phyloP scores from a whole-genome alignment of 148 eudicot genomes.

The Pharnaceum exiguum region DNA sequence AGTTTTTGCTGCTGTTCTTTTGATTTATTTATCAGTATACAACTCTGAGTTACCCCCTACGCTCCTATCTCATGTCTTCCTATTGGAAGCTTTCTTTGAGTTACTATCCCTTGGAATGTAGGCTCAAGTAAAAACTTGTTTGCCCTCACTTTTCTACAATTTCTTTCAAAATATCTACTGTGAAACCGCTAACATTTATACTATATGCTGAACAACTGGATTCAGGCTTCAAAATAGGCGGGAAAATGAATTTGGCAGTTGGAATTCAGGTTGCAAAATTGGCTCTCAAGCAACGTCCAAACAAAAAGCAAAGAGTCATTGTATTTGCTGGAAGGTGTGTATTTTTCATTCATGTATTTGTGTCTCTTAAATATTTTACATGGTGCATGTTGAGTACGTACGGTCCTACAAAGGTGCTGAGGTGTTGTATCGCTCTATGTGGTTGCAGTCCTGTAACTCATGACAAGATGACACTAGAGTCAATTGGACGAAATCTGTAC shows the following conservation, averaged over 20 bases:
- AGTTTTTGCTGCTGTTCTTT: background rate
- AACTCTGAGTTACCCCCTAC: background rate
- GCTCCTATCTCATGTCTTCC: no score
- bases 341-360: background rate
- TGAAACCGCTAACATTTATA: background rate
- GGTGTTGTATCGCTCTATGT: background rate
- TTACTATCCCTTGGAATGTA: no score
- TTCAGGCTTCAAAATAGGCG: conserved; percentile 84
- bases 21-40: background rate
- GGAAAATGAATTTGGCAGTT: conserved; percentile 93
- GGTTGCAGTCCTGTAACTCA: conserved; percentile 73
- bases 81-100: background rate
- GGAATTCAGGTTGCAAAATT: conserved; percentile 96
- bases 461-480: conserved; percentile 79
- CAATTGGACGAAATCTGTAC: conserved; percentile 90
- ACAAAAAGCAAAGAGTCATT: conserved; percentile 92
- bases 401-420: no score
- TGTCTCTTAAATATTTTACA: background rate
- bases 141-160: background rate
- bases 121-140: background rate
- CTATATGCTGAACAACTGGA: conserved; percentile 10
- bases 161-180: no score
- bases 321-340: conserved; percentile 86
- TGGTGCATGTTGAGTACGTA: conserved; percentile 1
- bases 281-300: conserved; percentile 97